Evolutionary conservation across 129 eudicot genomes (phyloP).

Genomic region (Cynara cardunculus): DNA sequence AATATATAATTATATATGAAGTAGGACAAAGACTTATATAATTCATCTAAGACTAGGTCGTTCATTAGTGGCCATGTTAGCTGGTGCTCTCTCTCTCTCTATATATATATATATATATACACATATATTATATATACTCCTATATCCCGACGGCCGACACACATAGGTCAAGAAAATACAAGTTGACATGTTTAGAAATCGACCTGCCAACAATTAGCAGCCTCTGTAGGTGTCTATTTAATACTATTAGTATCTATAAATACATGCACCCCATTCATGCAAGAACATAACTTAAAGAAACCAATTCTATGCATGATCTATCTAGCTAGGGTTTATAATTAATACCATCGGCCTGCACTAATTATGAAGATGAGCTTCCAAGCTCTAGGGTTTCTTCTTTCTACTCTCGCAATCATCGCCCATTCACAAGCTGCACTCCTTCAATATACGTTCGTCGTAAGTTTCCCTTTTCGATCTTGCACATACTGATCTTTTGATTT

Average conservation of each 20-base stretch:
- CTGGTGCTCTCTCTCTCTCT: not conserved
- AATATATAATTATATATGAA: not conserved
- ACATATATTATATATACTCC: not conserved
- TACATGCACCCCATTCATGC: constrained; percentile 21
- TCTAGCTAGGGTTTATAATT: constrained; percentile 14
- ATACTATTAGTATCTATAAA: constrained; percentile 9
- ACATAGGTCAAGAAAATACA: constrained; percentile 24
- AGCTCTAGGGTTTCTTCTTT: constrained; percentile 18
- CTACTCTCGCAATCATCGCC: constrained; percentile 8
- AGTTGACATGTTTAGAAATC: not conserved
- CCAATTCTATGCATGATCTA: not conserved
- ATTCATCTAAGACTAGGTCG: not conserved
- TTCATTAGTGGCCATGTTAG: not conserved
- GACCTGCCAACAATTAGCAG: constrained; percentile 15
- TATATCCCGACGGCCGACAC: not conserved
- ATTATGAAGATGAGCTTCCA: constrained; percentile 13
- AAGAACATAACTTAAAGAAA: not conserved
- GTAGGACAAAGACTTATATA: not conserved
- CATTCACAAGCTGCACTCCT: constrained; percentile 29
- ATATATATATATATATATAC: no score
- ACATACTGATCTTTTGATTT: no score
- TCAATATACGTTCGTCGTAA: constrained; percentile 30
- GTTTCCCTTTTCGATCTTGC: no score
- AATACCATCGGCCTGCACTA: not conserved
- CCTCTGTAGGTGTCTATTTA: not conserved